A percentile compares a stretch with the other conserved stretches of the same genome.
Conservation (phyloP, 2,329 filamentous ascomycete genomes). For the Fonsecaea pedrosoi region DNA sequence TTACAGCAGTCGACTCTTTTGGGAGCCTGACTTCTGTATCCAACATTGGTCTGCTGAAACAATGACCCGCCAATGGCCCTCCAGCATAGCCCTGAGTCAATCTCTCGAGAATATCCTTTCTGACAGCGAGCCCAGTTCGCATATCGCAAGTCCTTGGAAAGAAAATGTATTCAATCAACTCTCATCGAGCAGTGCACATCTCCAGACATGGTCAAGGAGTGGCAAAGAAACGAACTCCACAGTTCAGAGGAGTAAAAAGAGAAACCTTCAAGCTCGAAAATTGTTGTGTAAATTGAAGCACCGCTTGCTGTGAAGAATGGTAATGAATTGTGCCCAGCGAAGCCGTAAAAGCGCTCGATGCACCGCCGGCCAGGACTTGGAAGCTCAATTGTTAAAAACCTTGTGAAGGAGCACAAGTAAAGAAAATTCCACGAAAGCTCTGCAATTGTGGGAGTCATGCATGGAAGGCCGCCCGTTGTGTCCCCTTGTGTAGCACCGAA, state of each 20-base stretch:
- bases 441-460: constrained; percentile 5
- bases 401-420: neutral
- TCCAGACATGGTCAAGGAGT: neutral
- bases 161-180: neutral
- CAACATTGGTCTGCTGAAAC: constrained; percentile 7
- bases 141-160: neutral
- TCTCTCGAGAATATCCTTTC: neutral
- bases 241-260: neutral
- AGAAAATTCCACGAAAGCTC: constrained; percentile 9
- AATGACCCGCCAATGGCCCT: neutral
- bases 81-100: constrained; percentile 7
- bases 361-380: neutral
- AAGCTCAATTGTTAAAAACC: neutral
- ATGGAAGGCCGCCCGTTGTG: neutral
- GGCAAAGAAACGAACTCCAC: constrained; percentile 4
- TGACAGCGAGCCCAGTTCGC: neutral
- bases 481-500: neutral
- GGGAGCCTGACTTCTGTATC: constrained; percentile 7
- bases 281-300: constrained; percentile 5
- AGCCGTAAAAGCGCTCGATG: neutral
- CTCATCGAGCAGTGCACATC: constrained; percentile 3
- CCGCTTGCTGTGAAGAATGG: constrained; percentile 21
- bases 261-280: constrained; percentile 7
- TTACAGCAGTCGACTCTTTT: neutral
- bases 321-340: neutral